Conservation (phyloP, 2,329 filamentous ascomycete genomes). For the Calonectria hawksworthii region DNA sequence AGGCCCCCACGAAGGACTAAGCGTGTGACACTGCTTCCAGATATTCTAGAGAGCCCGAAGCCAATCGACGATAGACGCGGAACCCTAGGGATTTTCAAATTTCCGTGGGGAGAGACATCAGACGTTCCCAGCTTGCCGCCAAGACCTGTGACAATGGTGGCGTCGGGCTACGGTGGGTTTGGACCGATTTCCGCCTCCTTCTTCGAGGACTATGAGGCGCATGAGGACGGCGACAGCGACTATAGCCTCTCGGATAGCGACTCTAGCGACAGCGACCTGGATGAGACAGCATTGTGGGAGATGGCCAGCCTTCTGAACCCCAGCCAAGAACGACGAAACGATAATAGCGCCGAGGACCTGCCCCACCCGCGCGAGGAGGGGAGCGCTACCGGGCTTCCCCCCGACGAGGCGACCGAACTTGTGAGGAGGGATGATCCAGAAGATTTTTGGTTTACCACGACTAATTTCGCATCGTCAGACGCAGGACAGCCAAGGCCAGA, state of each 20-base stretch:
- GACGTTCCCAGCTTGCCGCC: constrained; percentile 65
- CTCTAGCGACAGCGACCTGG: constrained; percentile 66
- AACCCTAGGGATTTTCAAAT: constrained; percentile 75
- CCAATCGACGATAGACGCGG: constrained; percentile 70
- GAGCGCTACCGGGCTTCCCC: constrained; percentile 29
- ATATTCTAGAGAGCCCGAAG: constrained; percentile 74
- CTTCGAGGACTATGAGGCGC: constrained; percentile 73
- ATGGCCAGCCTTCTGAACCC: constrained; percentile 72
- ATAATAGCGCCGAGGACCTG: constrained; percentile 51
- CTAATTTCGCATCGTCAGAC: constrained; percentile 38
- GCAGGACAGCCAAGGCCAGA: constrained; percentile 8
- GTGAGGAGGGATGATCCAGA: constrained; percentile 32
- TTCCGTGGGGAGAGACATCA: constrained; percentile 75
- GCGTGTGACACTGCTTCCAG: constrained; percentile 71
- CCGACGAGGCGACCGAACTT: constrained; percentile 26
- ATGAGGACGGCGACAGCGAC: constrained; percentile 57
- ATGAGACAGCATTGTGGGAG: constrained; percentile 74
- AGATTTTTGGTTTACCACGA: constrained; percentile 21
- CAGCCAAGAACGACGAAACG: constrained; percentile 64
- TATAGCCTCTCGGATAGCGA: constrained; percentile 44
- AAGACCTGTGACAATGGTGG: constrained; percentile 55
- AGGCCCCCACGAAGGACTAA: constrained; percentile 68
- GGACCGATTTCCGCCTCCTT: constrained; percentile 65
- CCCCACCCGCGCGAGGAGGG: constrained; percentile 34
- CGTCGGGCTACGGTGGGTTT: constrained; percentile 30